Base-by-base conservation (phyloP, 1,284 basidiomycete genomes). In the Pseudozyma pruni region DNA sequence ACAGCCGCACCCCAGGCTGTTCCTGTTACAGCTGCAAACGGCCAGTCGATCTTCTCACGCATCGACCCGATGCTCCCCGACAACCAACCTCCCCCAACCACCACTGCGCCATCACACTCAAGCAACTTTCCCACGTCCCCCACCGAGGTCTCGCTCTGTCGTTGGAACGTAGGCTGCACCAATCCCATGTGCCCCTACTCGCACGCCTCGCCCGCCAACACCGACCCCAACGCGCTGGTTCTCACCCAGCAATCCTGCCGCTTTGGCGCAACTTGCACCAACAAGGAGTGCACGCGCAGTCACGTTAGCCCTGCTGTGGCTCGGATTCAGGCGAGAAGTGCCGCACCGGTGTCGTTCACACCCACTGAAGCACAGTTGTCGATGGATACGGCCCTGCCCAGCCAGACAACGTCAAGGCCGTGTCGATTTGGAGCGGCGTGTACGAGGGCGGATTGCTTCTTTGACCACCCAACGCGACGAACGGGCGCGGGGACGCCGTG, bases 41-140 rank as follows among this genome's bases (percentile, higher is more conserved):
- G n/a, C 11, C 42, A 31, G 16, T 41, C 46, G 0, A 72, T 81
- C 27, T 63, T 78, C 31, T 34, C 73, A 13, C 72, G 80, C 10
- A 67, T 81, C 32, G 74, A 78, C 31, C 74, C 78, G 2, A 80
- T 79, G 77, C 37, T 77, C 5, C 78, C 80, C 10, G 48, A 67
- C 60, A 79, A 80, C 48, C 46, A 55, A 1, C 42, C 60, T 5
- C 55, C 53, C 0, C 41, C 56, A 32, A 19, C 59, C 14, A 4
- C 52, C 0, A 27, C 20, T 20, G 13, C 50, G 3, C 41, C 22
- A 27, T 49, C 31, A 9, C 56, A 61, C 19, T 51, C 58, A 14
- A 35, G 44, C 23, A 39, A 69, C 33, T 80, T 80, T 49, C 79
- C 80, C 3, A 57, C 49, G 1, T 37, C 34, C 8, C 80, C 80